Conservation (phyloP, 805 yeast genomes). For the Nakazawaea molendinolei region DNA sequence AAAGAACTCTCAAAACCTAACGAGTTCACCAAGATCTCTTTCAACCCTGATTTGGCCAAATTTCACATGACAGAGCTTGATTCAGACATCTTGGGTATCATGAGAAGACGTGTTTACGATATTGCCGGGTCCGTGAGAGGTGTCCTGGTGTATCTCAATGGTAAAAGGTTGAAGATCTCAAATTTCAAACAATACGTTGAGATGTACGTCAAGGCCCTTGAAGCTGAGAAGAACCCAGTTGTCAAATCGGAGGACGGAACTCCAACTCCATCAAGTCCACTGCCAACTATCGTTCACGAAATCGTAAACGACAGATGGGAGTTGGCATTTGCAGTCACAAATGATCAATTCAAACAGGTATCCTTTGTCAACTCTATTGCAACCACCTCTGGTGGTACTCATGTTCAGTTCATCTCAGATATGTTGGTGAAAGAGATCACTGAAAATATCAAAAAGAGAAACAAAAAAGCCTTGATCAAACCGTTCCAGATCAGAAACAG, state of each 20-base stretch:
- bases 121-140: constrained; percentile 90
- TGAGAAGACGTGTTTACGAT: constrained; percentile 92
- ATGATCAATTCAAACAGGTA: constrained; percentile 87
- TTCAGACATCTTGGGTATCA: constrained; percentile 73
- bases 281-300: constrained; percentile 65
- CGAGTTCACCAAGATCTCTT: constrained; percentile 82
- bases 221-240: constrained; percentile 29
- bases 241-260: constrained; percentile 14
- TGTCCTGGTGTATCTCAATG: constrained; percentile 72
- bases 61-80: constrained; percentile 85
- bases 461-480: constrained; percentile 62
- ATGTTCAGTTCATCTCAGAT: constrained; percentile 80
- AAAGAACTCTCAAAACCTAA: constrained; percentile 47
- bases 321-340: constrained; percentile 84
- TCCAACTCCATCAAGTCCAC: constrained; percentile 28
- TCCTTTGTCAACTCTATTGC: constrained; percentile 98
- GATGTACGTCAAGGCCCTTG: constrained; percentile 76
- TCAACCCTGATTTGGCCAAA: constrained; percentile 78
- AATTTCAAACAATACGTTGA: constrained; percentile 86
- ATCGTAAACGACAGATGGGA: constrained; percentile 89
- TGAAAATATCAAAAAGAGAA: constrained; percentile 63
- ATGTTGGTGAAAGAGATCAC: constrained; percentile 73
- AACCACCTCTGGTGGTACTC: constrained; percentile 95
- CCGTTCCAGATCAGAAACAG: constrained; percentile 86
- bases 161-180: constrained; percentile 57